Percentiles rank a stretch among this genome's conserved stretches.
phyloP scores from a whole-genome alignment of 139 green algal genomes.

The Coelastrella sp. region DNA sequence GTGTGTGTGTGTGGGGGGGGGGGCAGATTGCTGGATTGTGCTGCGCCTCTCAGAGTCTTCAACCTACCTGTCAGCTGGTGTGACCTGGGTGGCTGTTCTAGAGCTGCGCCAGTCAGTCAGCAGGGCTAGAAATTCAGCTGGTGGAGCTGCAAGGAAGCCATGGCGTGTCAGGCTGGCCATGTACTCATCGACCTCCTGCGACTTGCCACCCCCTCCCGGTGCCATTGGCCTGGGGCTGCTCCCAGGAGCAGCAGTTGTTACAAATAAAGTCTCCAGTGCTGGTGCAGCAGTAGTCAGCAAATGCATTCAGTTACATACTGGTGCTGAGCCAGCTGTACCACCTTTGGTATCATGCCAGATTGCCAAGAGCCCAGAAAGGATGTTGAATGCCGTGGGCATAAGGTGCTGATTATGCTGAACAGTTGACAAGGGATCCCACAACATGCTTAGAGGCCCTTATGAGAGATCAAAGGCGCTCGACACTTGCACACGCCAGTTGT shows the following conservation, averaged over 20 bases:
- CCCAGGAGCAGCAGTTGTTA: background rate
- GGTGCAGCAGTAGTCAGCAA: background rate
- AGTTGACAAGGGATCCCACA: too few relatives aligned
- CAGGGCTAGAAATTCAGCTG: constrained; percentile 24
- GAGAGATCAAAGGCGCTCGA: too few relatives aligned
- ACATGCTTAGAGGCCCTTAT: too few relatives aligned
- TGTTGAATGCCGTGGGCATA: too few relatives aligned
- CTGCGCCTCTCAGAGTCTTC: background rate
- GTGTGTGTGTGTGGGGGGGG: too few relatives aligned
- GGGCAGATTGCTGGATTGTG: too few relatives aligned
- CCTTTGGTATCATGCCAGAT: too few relatives aligned
- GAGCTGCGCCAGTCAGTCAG: constrained; percentile 35
- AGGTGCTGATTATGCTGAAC: too few relatives aligned
- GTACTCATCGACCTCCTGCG: background rate
- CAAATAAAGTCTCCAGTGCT: constrained; percentile 8
- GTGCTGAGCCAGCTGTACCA: too few relatives aligned
- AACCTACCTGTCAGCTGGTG: background rate
- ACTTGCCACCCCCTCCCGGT: background rate
- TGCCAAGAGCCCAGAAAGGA: too few relatives aligned
- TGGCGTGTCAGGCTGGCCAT: constrained; percentile 1
- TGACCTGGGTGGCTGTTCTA: background rate
- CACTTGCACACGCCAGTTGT: too few relatives aligned
- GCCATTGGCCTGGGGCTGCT: background rate
- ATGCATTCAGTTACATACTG: too few relatives aligned
- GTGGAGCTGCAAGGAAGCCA: constrained; percentile 17